phyloP scores from a whole-genome alignment of 495 filamentous ascomycete genomes.

The Pyrenula massariospora region DNA sequence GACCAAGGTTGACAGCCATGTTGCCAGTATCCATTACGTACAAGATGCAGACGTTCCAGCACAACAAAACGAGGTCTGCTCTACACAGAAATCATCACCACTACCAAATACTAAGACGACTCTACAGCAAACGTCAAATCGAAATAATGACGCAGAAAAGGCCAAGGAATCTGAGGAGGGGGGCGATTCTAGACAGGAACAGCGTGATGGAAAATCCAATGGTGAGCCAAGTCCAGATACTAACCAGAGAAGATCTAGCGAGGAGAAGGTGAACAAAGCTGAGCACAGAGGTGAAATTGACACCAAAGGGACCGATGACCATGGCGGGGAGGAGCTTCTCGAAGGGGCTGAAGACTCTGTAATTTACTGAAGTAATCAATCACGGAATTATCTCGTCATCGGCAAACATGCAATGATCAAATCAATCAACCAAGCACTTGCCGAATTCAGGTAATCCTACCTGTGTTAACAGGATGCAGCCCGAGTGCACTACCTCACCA shows the following conservation, averaged over 20 bases:
- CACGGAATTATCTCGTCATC: background rate
- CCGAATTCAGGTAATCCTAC: too few species aligned
- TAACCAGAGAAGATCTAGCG: conserved; percentile 10
- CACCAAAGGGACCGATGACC: conserved; percentile 44
- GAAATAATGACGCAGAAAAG: conserved; percentile 1
- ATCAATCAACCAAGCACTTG: too few species aligned
- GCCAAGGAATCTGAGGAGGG: conserved; percentile 1
- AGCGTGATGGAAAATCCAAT: background rate
- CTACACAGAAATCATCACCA: background rate
- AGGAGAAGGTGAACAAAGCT: background rate
- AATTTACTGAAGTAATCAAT: conserved; percentile 51
- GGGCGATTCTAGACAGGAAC: background rate
- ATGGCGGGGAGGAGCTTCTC: conserved; percentile 53
- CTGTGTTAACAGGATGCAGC: too few species aligned
- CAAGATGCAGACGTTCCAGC: conserved; percentile 9
- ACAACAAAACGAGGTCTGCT: background rate
- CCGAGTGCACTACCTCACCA: too few species aligned
- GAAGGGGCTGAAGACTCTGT: conserved; percentile 77
- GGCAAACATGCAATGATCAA: too few species aligned
- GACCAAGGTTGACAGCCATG: conserved; percentile 35
- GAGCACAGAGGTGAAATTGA: conserved; percentile 2
- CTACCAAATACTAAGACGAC: background rate
- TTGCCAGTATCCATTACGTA: conserved; percentile 34
- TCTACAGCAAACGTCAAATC: background rate
- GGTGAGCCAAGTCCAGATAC: conserved; percentile 8